Conservation (phyloP, 352 stramenopile genomes). For the Thraustochytrium sp. region DNA sequence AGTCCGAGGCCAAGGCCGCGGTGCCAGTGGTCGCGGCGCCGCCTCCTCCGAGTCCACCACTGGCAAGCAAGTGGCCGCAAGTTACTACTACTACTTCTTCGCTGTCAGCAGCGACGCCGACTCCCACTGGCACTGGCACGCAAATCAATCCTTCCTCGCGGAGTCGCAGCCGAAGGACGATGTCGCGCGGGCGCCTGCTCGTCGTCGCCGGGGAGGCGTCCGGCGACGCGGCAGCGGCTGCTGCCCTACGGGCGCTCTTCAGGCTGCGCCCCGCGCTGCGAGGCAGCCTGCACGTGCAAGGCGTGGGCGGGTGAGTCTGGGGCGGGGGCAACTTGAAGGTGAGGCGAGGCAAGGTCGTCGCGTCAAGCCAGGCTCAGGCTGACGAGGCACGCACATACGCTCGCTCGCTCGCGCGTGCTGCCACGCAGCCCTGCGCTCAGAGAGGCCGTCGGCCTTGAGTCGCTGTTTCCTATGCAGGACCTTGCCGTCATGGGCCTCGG, state of each 20-base stretch:
- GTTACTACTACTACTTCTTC: too few relatives aligned
- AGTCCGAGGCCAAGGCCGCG: not conserved
- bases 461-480: not conserved
- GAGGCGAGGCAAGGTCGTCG: not conserved
- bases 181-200: not conserved
- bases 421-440: not conserved
- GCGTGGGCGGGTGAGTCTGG: not conserved
- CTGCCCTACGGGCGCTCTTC: not conserved
- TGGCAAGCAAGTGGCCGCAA: too few relatives aligned
- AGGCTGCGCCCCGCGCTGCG: not conserved
- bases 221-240: not conserved
- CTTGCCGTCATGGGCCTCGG: constrained; percentile 3
- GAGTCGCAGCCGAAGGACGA: not conserved
- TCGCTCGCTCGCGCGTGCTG: not conserved
- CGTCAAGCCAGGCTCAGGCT: not conserved
- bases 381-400: not conserved
- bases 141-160: too few relatives aligned
- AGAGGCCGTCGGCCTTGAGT: not conserved
- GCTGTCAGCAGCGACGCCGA: too few relatives aligned
- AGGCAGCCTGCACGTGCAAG: not conserved
- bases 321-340: not conserved
- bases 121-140: too few relatives aligned
- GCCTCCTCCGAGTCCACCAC: too few relatives aligned
- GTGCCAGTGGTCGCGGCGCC: not conserved
- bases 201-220: not conserved